Base-by-base conservation (phyloP, 2,329 filamentous ascomycete species). In the Trichoderma arundinaceum region DNA sequence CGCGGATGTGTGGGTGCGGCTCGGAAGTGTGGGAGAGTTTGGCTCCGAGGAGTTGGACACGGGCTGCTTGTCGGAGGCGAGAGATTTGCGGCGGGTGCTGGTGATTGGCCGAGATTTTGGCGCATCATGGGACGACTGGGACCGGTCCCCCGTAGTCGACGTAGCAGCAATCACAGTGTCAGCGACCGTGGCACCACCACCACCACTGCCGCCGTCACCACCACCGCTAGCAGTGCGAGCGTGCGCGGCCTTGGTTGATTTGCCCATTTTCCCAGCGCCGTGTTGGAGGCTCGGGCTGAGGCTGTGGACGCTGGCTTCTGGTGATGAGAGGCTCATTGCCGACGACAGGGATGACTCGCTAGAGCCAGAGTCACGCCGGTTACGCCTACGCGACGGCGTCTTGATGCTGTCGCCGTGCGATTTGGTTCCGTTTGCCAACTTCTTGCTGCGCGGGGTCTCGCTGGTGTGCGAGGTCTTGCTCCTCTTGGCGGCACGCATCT, bases 291-390 rank as follows among this genome's bases (percentile, higher is more conserved):
- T 69, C 48, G 74, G 74, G 68, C 74, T 76, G 64, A 64, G 66
- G 28, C 62, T 64, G 59, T 69, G 68, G 39, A 72, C 69, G 69
- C 75, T 76, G 61, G 69, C 73, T 62, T 78, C 77, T 33, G 78
- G 78, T 58, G 79, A 80, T 52, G 78, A 77, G 59, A 80, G 71
- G 69, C 75, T 79, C 74, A 75, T 73, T 49, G 72, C 74, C 17
- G 78, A 77, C 17, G 78, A 80, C 32, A 81, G 75, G n/a, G 79
- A 80, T 19, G 79, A 81, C 69, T 79, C 77, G 73, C 79, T 81
- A 7, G 77, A 77, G 35, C 71, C 76, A 39, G 79, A 81, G 64
- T 75, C 75, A 41, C 77, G 73, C 48, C 79, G 73, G 33, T 68
- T 68, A 64, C 75, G 73, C 73, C 72, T 77, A 28, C 76, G 74